These are phyloP conservation scores for Logfia minima DNA, from an alignment of 129 eudicot genomes.

Conservation along the genomic window DNA sequence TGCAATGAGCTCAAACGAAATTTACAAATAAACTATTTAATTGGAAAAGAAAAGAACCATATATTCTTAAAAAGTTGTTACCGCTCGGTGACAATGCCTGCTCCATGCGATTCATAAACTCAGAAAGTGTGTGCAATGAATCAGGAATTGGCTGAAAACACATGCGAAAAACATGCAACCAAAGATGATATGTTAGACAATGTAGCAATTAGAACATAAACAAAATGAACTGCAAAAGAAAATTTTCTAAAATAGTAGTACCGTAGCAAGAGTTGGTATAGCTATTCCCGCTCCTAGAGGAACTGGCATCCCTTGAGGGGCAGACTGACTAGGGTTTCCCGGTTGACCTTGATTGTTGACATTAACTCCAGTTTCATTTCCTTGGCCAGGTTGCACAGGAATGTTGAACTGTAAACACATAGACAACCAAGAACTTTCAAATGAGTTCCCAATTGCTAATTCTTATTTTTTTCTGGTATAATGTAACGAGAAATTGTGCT, in stretches of 20 bases:
- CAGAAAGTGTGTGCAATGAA: slow-evolving; percentile 77
- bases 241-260: slow-evolving; percentile 14
- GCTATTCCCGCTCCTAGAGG: slow-evolving; percentile 75
- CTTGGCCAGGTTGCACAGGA: slow-evolving; percentile 49
- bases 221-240: neutral
- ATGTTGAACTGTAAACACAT: slow-evolving; percentile 31
- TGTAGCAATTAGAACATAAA: slow-evolving; percentile 9
- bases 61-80: slow-evolving; percentile 13
- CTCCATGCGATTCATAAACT: slow-evolving; percentile 88
- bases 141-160: slow-evolving; percentile 81
- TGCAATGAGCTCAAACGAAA: slow-evolving; percentile 25
- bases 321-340: slow-evolving; percentile 57
- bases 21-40: neutral
- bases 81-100: slow-evolving; percentile 66
- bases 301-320: slow-evolving; percentile 52
- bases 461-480: neutral
- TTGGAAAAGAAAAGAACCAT: neutral
- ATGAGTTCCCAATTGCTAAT: neutral
- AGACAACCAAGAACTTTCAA: neutral
- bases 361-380: slow-evolving; percentile 53
- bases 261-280: slow-evolving; percentile 71
- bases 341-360: slow-evolving; percentile 53
- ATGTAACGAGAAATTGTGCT: neutral
- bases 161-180: slow-evolving; percentile 16
- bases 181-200: slow-evolving; percentile 3